Conservation (phyloP, 2,329 filamentous ascomycete species). For the Cladosporium sp. region DNA sequence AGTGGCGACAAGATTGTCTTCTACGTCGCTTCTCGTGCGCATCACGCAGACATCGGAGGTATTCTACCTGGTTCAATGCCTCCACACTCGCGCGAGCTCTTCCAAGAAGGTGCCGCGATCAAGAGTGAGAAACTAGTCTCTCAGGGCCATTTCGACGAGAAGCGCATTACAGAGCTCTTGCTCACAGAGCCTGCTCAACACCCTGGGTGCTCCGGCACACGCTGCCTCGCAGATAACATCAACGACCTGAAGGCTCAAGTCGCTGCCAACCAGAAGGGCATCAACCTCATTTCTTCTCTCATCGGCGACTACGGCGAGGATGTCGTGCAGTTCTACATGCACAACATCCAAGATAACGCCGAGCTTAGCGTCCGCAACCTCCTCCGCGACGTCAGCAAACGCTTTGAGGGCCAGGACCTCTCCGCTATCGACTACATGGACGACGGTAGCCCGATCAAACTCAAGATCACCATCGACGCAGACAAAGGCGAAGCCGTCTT, state of each 20-base stretch:
- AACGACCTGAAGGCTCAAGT: slow-evolving; percentile 87
- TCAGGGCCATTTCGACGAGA: slow-evolving; percentile 76
- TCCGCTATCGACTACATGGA: slow-evolving; percentile 83
- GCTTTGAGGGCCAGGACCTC: slow-evolving; percentile 71
- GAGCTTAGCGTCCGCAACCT: slow-evolving; percentile 74
- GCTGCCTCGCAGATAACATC: slow-evolving; percentile 79
- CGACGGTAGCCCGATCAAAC: slow-evolving; percentile 75
- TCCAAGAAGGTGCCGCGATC: slow-evolving; percentile 59
- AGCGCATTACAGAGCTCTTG: slow-evolving; percentile 68
- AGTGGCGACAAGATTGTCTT: slow-evolving; percentile 75
- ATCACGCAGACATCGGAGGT: slow-evolving; percentile 83
- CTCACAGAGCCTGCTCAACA: slow-evolving; percentile 73
- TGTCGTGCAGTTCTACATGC: slow-evolving; percentile 82
- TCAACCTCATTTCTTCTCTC: slow-evolving; percentile 71
- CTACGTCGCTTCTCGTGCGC: slow-evolving; percentile 77
- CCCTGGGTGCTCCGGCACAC: slow-evolving; percentile 74
- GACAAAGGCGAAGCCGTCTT: slow-evolving; percentile 75
- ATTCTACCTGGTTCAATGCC: slow-evolving; percentile 84
- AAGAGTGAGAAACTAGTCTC: slow-evolving; percentile 69
- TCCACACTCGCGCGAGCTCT: slow-evolving; percentile 65
- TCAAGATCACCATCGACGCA: slow-evolving; percentile 74
- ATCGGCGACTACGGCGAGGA: slow-evolving; percentile 77
- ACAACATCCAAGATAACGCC: slow-evolving; percentile 77
- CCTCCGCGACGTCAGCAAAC: slow-evolving; percentile 69
- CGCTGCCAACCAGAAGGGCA: slow-evolving; percentile 83